These are phyloP conservation scores for Voacanga thouarsii DNA, from an alignment of 257 asterid genomes.

Conservation along the genomic window DNA sequence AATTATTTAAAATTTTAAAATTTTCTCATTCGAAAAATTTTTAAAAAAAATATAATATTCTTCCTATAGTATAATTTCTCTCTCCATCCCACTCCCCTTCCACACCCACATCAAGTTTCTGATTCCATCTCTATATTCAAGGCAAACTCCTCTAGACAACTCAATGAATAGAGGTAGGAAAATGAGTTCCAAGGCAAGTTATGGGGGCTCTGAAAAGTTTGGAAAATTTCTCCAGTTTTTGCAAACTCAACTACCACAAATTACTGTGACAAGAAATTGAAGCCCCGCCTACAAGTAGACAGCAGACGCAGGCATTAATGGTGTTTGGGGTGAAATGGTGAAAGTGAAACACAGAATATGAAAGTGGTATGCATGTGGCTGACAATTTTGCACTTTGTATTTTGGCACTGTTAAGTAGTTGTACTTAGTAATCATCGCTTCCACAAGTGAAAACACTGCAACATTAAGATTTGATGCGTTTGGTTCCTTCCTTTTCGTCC, in stretches of 20 bases:
- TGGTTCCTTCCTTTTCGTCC: not conserved
- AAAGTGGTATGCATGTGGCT: conserved; percentile 14
- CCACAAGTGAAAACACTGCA: conserved; percentile 9
- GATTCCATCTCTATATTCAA: too few relatives aligned
- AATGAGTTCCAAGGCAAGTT: not conserved
- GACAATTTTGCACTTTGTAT: not conserved
- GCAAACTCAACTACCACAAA: not conserved
- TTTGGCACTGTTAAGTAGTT: not conserved
- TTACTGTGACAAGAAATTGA: not conserved
- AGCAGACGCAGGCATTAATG: conserved; percentile 6
- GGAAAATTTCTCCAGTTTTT: too few relatives aligned
- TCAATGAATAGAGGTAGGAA: not conserved
- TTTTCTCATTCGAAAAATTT: too few relatives aligned
- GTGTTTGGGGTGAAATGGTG: conserved; percentile 11
- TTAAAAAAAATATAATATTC: too few relatives aligned
- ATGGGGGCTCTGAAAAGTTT: too few relatives aligned
- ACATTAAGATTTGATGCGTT: not conserved
- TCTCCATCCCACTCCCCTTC: too few relatives aligned
- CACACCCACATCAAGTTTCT: too few relatives aligned
- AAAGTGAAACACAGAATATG: not conserved
- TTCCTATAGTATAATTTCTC: too few relatives aligned
- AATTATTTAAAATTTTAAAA: too few relatives aligned
- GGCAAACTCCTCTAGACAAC: too few relatives aligned
- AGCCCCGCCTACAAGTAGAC: not conserved
- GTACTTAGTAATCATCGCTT: conserved; percentile 11